Percentiles rank a stretch among this genome's conserved stretches.
Conservation (phyloP, 1,284 basidiomycete species). For the Naganishia liquefaciens region DNA sequence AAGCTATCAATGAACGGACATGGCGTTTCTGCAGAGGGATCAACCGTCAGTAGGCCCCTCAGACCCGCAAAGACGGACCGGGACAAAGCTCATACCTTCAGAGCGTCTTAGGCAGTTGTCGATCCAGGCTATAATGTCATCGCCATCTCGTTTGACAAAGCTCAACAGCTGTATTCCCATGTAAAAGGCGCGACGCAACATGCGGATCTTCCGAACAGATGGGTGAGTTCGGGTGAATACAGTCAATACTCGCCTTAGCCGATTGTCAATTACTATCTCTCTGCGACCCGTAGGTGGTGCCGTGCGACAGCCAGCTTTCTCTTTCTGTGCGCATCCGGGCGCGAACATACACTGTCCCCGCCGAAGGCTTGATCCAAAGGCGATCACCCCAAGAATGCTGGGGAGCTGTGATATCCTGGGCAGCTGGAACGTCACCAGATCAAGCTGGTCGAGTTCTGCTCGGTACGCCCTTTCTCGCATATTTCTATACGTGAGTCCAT, state of each 20-base stretch:
- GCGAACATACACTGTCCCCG: slow-evolving; percentile 41
- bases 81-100: not conserved
- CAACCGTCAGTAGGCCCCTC: slow-evolving; percentile 36
- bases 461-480: slow-evolving; percentile 49
- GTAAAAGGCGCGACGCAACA: slow-evolving; percentile 41
- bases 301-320: slow-evolving; percentile 45
- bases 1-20: slow-evolving; percentile 38
- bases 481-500: slow-evolving; percentile 47
- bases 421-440: slow-evolving; percentile 43
- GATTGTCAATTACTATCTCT: too few relatives aligned
- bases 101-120: slow-evolving; percentile 39
- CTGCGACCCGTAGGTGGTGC: slow-evolving; percentile 41
- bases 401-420: slow-evolving; percentile 47
- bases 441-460: slow-evolving; percentile 44
- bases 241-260: too few relatives aligned
- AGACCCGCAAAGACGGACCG: not conserved
- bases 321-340: slow-evolving; percentile 42
- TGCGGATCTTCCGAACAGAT: slow-evolving; percentile 38
- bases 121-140: slow-evolving; percentile 50
- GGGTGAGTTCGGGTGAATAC: slow-evolving; percentile 37
- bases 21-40: slow-evolving; percentile 35
- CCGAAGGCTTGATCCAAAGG: slow-evolving; percentile 40
- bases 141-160: slow-evolving; percentile 41
- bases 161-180: slow-evolving; percentile 39
- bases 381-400: slow-evolving; percentile 44